Conservation (phyloP, 257 asterid species). For the Plantago ovata region DNA sequence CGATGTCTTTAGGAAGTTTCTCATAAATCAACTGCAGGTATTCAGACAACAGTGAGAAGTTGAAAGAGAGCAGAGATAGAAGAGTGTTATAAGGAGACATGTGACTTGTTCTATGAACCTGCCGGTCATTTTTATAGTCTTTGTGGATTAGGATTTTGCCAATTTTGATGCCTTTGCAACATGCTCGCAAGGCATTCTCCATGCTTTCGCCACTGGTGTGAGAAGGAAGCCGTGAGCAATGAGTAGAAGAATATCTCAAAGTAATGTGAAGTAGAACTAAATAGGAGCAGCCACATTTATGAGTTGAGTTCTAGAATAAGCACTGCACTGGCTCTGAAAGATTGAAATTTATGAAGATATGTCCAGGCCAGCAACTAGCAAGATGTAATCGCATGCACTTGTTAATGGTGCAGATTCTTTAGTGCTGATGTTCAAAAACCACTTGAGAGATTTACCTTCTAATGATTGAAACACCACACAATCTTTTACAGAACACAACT, state of each 20-base stretch:
- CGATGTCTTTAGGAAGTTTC: conserved; percentile 83
- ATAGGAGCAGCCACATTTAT: background rate
- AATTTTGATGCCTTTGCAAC: conserved; percentile 91
- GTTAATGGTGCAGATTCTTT: no score
- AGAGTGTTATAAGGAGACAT: background rate
- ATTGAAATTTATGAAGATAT: background rate
- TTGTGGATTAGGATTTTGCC: conserved; percentile 87
- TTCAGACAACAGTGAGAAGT: conserved; percentile 19
- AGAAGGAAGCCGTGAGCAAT: background rate
- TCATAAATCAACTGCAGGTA: conserved; percentile 75
- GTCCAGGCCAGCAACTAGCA: no score
- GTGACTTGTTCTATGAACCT: conserved; percentile 40
- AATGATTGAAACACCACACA: conserved; percentile 89
- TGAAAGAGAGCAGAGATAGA: background rate
- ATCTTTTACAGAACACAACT: conserved; percentile 72
- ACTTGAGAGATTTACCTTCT: conserved; percentile 55
- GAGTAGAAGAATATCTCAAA: background rate
- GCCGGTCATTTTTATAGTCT: conserved; percentile 55
- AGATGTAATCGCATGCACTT: no score
- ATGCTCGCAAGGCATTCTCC: conserved; percentile 96
- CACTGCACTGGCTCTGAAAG: background rate
- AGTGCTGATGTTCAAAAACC: background rate
- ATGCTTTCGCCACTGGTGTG: conserved; percentile 87
- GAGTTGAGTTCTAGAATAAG: background rate
- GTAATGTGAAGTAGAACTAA: background rate